Percentiles rank a stretch among this genome's conserved stretches.
phyloP scores from a whole-genome alignment of 1,284 basidiomycete genomes.

The Melampsora abietis-canadensis region DNA sequence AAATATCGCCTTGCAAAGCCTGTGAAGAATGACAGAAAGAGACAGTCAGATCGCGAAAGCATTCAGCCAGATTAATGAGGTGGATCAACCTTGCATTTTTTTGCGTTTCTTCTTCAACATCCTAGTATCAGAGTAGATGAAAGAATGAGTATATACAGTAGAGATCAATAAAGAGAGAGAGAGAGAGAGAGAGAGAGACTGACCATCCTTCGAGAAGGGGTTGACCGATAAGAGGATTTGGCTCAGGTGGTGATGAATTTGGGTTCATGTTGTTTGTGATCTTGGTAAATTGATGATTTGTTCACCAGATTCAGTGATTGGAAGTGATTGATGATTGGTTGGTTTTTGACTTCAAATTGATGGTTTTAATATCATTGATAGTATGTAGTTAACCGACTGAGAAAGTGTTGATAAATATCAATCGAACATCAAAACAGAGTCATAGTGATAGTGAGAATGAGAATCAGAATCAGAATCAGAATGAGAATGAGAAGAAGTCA shows the following conservation, averaged over 20 bases:
- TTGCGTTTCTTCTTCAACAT: slow-evolving; percentile 43
- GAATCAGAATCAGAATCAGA: no score
- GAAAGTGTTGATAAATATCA: no score
- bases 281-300: no score
- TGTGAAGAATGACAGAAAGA: not conserved
- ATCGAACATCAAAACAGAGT: no score
- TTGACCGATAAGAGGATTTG: slow-evolving; percentile 24
- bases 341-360: no score
- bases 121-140: slow-evolving; percentile 9
- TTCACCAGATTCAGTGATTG: no score
- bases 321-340: no score
- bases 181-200: not conserved
- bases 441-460: no score
- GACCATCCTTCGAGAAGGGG: slow-evolving; percentile 42
- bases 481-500: no score
- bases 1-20: slow-evolving; percentile 40
- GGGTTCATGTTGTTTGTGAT: no score
- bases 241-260: not conserved
- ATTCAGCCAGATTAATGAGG: not conserved
- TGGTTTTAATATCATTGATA: no score
- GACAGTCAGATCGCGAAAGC: not conserved
- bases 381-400: no score
- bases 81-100: slow-evolving; percentile 32
- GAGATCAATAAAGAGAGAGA: not conserved
- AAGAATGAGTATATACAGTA: not conserved